Percentiles rank a stretch among this genome's conserved stretches.
These are phyloP conservation scores for Pseudotulostoma volvatum DNA, from an alignment of 495 filamentous ascomycete genomes.

Conservation along the genomic window DNA sequence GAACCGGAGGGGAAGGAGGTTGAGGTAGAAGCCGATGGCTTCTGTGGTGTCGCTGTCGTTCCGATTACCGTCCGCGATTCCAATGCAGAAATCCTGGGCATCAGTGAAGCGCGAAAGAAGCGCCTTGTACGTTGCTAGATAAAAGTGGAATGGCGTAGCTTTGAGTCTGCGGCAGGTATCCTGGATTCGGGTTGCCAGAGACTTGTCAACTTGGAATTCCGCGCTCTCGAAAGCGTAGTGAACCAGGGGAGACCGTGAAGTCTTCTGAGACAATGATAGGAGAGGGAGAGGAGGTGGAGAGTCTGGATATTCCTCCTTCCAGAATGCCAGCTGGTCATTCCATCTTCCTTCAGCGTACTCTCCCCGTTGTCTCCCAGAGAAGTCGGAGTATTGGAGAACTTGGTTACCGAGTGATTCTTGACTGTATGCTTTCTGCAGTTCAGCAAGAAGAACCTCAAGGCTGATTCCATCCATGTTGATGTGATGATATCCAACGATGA, in stretches of 20 bases:
- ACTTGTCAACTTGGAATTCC: constrained; percentile 6
- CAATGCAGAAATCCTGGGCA: constrained; percentile 23
- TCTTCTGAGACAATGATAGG: constrained; percentile 13
- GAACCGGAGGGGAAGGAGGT: constrained; percentile 31
- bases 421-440: constrained; percentile 25
- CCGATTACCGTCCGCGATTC: constrained; percentile 28
- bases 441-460: constrained; percentile 20
- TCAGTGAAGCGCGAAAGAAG: constrained; percentile 15
- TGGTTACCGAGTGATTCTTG: constrained; percentile 4
- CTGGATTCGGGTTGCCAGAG: constrained; percentile 8
- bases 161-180: constrained; percentile 7
- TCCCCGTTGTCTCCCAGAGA: constrained; percentile 10
- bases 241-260: constrained; percentile 4
- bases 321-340: constrained; percentile 17
- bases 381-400: constrained; percentile 13
- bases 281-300: constrained; percentile 20
- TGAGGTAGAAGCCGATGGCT: constrained; percentile 29
- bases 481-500: constrained; percentile 27
- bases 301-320: constrained; percentile 14
- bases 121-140: constrained; percentile 20
- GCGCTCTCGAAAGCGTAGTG: constrained; percentile 5
- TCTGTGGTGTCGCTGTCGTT: constrained; percentile 12
- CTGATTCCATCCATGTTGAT: constrained; percentile 34
- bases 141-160: constrained; percentile 28
- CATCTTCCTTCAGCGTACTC: constrained; percentile 8